Evolutionary conservation across 2,329 filamentous ascomycete species (phyloP).

Genomic region (Trichoderma simmonsii): DNA sequence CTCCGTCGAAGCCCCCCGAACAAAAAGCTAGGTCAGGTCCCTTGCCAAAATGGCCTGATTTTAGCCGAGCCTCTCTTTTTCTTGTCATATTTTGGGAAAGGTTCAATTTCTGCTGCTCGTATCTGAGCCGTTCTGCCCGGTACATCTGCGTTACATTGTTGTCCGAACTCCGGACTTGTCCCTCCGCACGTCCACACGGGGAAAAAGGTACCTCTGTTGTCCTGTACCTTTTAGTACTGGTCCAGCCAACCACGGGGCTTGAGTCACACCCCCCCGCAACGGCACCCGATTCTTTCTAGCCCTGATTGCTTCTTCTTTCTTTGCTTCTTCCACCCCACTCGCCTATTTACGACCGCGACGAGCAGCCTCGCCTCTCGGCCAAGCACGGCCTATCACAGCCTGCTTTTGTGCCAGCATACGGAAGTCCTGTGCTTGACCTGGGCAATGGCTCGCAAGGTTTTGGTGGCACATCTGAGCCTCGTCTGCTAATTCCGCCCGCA

Average conservation of each 20-base stretch:
- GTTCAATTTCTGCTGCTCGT: background rate
- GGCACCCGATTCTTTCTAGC: background rate
- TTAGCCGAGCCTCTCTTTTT: background rate
- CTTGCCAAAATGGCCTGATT: background rate
- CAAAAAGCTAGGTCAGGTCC: background rate
- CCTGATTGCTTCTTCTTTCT: background rate
- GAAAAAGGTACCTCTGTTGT: background rate
- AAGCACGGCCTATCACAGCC: background rate
- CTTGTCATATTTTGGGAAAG: background rate
- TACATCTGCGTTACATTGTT: background rate
- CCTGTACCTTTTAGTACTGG: background rate
- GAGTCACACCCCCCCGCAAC: background rate
- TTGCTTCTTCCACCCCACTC: slow-evolving; percentile 10
- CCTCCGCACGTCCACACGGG: background rate
- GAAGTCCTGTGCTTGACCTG: background rate
- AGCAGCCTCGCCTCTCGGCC: slow-evolving; percentile 2
- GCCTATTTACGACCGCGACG: background rate
- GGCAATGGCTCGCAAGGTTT: slow-evolving; percentile 2
- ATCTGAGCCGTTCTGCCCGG: background rate
- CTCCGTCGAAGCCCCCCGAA: background rate
- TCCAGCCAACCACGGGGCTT: background rate
- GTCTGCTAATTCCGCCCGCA: slow-evolving; percentile 11
- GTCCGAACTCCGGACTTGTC: background rate
- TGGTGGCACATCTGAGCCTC: slow-evolving; percentile 10
- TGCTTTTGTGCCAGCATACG: background rate